These are phyloP conservation scores for Echinosophora koreensis DNA, from an alignment of 306 rosid genomes.

Conservation along the genomic window DNA sequence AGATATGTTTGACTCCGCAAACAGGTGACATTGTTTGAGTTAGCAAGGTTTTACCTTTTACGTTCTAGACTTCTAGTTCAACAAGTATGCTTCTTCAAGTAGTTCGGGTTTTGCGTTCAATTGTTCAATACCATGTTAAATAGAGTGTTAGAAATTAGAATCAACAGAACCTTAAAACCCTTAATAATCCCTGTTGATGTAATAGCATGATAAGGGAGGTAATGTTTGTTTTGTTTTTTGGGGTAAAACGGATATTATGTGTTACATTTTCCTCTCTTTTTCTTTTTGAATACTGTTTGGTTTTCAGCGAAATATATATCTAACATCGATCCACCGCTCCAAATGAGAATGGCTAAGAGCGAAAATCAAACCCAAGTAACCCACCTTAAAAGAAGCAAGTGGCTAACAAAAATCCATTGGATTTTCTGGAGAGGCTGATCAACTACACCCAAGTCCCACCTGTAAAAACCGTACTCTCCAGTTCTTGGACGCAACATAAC, in stretches of 20 bases:
- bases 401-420: not conserved
- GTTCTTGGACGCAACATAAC: not conserved
- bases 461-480: not conserved
- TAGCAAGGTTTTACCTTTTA: too few relatives aligned
- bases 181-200: too few relatives aligned
- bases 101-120: too few relatives aligned
- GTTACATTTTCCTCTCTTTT: not conserved
- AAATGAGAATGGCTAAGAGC: not conserved
- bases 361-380: not conserved
- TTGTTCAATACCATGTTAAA: too few relatives aligned
- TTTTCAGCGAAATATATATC: not conserved
- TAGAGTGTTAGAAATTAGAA: too few relatives aligned
- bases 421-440: not conserved
- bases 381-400: not conserved
- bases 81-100: too few relatives aligned
- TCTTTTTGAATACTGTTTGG: not conserved
- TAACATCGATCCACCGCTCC: not conserved
- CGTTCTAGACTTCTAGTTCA: too few relatives aligned
- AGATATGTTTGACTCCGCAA: too few relatives aligned
- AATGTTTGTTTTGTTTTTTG: not conserved
- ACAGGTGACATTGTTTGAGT: too few relatives aligned
- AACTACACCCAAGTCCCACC: not conserved
- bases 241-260: too few relatives aligned
- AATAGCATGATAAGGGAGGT: not conserved
- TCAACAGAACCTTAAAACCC: too few relatives aligned